Conservation (phyloP, 1,284 basidiomycete genomes). For the Cryptococcus sp. region DNA sequence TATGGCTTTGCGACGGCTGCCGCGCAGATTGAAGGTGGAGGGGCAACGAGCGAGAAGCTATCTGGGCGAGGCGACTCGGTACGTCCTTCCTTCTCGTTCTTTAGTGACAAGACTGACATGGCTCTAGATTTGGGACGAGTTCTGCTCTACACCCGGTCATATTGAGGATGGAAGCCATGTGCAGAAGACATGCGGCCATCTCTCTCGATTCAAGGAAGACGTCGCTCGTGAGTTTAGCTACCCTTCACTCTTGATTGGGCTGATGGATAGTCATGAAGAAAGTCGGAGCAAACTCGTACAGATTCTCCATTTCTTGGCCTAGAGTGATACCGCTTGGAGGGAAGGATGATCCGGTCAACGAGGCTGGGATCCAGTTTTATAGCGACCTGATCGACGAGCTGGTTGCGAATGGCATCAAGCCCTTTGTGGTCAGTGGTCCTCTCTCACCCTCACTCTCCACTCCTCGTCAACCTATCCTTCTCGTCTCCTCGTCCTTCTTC, state of each 20-base stretch:
- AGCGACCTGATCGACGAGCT: slow-evolving; percentile 58
- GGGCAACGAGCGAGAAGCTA: slow-evolving; percentile 21
- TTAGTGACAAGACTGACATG: slow-evolving; percentile 1
- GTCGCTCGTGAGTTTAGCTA: slow-evolving; percentile 47
- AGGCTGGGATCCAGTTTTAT: slow-evolving; percentile 58
- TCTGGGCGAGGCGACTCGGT: slow-evolving; percentile 29
- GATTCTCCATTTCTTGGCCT: slow-evolving; percentile 72
- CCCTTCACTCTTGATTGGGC: not conserved
- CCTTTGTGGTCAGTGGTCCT: slow-evolving; percentile 57
- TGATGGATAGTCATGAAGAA: slow-evolving; percentile 45
- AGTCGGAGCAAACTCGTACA: slow-evolving; percentile 56
- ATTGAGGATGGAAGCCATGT: slow-evolving; percentile 62
- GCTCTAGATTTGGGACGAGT: slow-evolving; percentile 72
- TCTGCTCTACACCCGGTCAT: slow-evolving; percentile 60
- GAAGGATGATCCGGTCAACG: slow-evolving; percentile 63
- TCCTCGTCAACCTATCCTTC: too few species aligned
- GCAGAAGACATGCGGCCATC: slow-evolving; percentile 65
- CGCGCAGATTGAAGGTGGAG: slow-evolving; percentile 31
- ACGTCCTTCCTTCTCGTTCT: slow-evolving; percentile 1
- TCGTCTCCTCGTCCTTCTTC: too few species aligned
- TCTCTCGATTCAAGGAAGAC: slow-evolving; percentile 62
- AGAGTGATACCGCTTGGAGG: slow-evolving; percentile 62
- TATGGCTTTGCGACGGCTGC: slow-evolving; percentile 31
- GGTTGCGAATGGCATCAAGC: slow-evolving; percentile 58
- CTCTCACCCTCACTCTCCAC: not conserved